phyloP scores from a whole-genome alignment of 257 asterid species.

The Salvia hispanica region DNA sequence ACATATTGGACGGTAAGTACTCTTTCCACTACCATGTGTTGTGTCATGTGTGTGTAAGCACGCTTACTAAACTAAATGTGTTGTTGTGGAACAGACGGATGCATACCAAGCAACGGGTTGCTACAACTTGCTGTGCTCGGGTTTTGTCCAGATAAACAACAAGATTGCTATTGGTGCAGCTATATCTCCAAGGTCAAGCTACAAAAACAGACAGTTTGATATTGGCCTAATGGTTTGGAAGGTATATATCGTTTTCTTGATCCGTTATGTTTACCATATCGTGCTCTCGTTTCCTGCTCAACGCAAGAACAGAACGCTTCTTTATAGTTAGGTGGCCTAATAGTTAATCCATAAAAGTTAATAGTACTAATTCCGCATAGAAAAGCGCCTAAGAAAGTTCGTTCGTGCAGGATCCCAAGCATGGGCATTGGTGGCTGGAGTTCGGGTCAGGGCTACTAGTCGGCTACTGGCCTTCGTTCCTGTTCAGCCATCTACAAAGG shows the following conservation, averaged over 20 bases:
- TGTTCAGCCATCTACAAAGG: constrained; percentile 65
- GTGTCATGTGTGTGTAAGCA: too few relatives aligned
- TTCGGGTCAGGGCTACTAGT: constrained; percentile 78
- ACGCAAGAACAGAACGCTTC: not conserved
- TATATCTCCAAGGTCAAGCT: constrained; percentile 84
- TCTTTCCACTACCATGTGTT: too few relatives aligned
- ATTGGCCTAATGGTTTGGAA: constrained; percentile 95
- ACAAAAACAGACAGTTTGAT: constrained; percentile 66
- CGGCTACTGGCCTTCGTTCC: constrained; percentile 84
- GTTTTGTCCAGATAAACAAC: constrained; percentile 82
- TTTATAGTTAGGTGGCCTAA: constrained; percentile 9
- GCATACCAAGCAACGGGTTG: constrained; percentile 98
- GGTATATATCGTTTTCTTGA: constrained; percentile 43
- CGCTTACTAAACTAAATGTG: not conserved
- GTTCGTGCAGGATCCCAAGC: constrained; percentile 74
- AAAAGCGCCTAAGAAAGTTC: not conserved
- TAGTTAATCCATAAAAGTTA: constrained; percentile 12
- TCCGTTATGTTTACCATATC: not conserved
- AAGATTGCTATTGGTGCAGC: constrained; percentile 97
- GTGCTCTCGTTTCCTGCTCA: not conserved
- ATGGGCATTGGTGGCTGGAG: constrained; percentile 98
- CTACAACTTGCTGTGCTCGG: constrained; percentile 87
- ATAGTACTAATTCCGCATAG: not conserved
- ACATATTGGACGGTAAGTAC: constrained; percentile 86
- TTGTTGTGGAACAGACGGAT: constrained; percentile 57